Evolutionary conservation across 331 rosid species (phyloP).

Genomic region (Saraca asoca): DNA sequence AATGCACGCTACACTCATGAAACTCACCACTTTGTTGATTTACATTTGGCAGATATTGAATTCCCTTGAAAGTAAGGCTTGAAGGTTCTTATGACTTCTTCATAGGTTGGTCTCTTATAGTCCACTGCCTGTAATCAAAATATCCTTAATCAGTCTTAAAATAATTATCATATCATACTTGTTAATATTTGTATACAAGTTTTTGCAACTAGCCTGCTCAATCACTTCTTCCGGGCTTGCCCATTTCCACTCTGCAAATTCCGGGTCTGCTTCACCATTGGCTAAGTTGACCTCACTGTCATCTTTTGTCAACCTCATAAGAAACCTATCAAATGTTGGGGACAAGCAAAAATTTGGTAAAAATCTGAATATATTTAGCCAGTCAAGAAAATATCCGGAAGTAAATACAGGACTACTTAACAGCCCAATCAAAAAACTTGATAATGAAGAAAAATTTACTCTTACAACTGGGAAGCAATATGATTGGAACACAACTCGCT

Average conservation of each 20-base stretch:
- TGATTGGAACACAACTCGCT: neutral
- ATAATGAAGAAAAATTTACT: conserved; percentile 10
- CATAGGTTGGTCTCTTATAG: conserved; percentile 95
- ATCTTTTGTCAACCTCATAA: conserved; percentile 39
- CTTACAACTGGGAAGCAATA: conserved; percentile 4
- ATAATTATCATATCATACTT: neutral
- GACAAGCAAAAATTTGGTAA: too few relatives aligned
- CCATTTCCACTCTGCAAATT: conserved; percentile 99
- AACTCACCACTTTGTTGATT: conserved; percentile 90
- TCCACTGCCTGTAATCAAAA: conserved; percentile 82
- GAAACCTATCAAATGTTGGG: too few relatives aligned
- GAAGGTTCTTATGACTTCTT: conserved; percentile 82
- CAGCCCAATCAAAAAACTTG: conserved; percentile 1
- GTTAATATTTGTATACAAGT: neutral
- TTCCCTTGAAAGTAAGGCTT: conserved; percentile 68
- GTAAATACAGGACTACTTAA: neutral
- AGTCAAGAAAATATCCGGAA: too few relatives aligned
- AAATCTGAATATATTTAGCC: too few relatives aligned
- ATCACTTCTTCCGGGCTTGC: conserved; percentile 84
- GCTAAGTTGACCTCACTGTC: conserved; percentile 82
- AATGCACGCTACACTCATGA: conserved; percentile 37
- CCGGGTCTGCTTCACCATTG: conserved; percentile 83
- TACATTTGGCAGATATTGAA: conserved; percentile 70
- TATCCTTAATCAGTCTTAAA: conserved; percentile 19
- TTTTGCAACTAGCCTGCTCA: conserved; percentile 64